Percentiles rank a stretch among this genome's conserved stretches.
Evolutionary conservation across 768 basidiomycete genomes (phyloP).

Genomic region (Russula griseocarnosa): DNA sequence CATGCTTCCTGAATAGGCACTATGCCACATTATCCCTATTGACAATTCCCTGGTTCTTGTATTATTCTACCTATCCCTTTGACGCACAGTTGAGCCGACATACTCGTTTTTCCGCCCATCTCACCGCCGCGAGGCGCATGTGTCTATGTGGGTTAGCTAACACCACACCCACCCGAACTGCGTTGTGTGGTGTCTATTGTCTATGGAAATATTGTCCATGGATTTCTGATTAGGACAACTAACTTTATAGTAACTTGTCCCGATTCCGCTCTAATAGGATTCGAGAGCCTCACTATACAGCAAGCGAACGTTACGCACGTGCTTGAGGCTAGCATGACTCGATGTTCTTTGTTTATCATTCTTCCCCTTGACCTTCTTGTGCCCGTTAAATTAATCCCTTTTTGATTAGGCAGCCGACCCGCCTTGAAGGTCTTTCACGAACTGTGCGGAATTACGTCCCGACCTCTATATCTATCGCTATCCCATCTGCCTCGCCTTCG

Average conservation of each 20-base stretch:
- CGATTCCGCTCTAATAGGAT: background rate
- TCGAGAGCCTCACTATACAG: background rate
- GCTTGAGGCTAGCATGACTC: background rate
- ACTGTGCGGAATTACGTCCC: slow-evolving; percentile 54
- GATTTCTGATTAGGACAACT: background rate
- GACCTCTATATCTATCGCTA: slow-evolving; percentile 47
- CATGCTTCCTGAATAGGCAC: background rate
- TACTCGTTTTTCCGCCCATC: background rate
- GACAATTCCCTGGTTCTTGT: background rate
- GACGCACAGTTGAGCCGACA: background rate
- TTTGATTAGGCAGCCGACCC: slow-evolving; percentile 43
- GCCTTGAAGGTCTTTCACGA: slow-evolving; percentile 50
- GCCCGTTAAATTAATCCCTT: background rate
- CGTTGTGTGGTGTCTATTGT: too few species aligned
- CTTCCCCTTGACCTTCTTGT: background rate
- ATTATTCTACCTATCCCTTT: too few species aligned
- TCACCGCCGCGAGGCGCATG: background rate
- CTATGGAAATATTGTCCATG: background rate
- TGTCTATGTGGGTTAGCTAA: background rate
- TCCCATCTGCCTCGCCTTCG: slow-evolving; percentile 47
- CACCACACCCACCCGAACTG: background rate
- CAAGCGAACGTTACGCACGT: background rate
- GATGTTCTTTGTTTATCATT: slow-evolving; percentile 8
- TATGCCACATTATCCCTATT: background rate
- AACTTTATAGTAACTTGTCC: background rate